Evolutionary conservation across 139 green algal species (phyloP), one percentile per base, ranked within the genome.

Genomic region (Chlamydomonas asymmetrica): DNA sequence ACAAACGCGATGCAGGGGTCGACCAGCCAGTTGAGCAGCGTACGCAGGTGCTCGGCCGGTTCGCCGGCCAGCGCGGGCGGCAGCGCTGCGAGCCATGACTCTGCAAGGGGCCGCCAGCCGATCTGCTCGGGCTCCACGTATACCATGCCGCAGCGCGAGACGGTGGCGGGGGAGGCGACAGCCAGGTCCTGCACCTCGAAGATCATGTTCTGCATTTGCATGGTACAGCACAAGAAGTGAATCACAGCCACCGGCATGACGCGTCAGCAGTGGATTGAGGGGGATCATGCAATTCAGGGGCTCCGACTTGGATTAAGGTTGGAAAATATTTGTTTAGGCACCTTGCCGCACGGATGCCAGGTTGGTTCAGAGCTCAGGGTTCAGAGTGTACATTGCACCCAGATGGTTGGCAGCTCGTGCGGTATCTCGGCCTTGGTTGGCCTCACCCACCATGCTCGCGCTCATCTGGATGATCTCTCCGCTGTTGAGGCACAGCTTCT

Each of bases 61-160:
- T 78, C 81, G 23, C 79, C 76, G 31, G 5, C 61, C 8, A 86
- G 70, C 27, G 54, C 20, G 25, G 71, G 45, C 7, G 84, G 78
- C 32, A 88, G 75, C 35, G 64, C 75, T 29, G 41, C 59, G 65
- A 88, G 45, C 87, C 87, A 92, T 45, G 74, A 89, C 50, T 82
- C 54, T 1, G 71, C 61, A 8, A 91, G 70, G 35, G 86, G 86
- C 69, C 64, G 65, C 82, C 87, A 92, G 22, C 84, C 84, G 38
- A 86, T 54, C 32, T 77, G 69, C 43, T 61, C 41, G 23, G 83
- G 77, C 86, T 91, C 76, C 54, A 91, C 71, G 73, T 92, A 79
- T 38, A 96, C 91, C 91, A 96, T 96, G 63, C 91, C 91, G 61
- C 90, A 94, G 63, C 91, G 88, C 59, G 78, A 89, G 57, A 96